Evolutionary conservation across 495 filamentous ascomycete species (phyloP).

Genomic region (Penicillium coffeae): DNA sequence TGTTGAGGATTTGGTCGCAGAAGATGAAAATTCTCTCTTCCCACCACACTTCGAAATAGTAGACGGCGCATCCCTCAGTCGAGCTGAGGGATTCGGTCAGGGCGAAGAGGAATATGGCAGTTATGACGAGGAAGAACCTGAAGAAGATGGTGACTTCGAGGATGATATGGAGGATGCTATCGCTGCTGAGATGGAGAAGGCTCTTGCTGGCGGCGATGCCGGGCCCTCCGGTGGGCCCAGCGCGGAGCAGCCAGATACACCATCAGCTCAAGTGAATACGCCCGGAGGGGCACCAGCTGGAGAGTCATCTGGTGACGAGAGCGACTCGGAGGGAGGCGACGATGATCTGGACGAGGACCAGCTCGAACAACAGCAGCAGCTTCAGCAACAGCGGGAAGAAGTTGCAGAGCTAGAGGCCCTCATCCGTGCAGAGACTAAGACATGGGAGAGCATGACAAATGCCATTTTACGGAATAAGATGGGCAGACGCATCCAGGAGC

Average conservation of each 20-base stretch:
- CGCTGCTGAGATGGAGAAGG: slow-evolving; percentile 52
- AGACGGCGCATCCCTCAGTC: slow-evolving; percentile 53
- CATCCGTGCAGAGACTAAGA: slow-evolving; percentile 41
- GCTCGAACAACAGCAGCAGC: slow-evolving; percentile 43
- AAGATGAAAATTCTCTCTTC: slow-evolving; percentile 58
- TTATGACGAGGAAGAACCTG: slow-evolving; percentile 50
- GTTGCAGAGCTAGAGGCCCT: slow-evolving; percentile 46
- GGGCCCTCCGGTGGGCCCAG: slow-evolving; percentile 14
- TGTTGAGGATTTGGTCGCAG: slow-evolving; percentile 69
- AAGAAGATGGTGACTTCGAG: slow-evolving; percentile 55
- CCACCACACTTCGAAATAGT: slow-evolving; percentile 59
- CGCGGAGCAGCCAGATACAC: slow-evolving; percentile 27
- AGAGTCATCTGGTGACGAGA: slow-evolving; percentile 45
- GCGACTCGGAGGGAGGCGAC: slow-evolving; percentile 58
- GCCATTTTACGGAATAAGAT: slow-evolving; percentile 49
- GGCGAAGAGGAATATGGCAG: slow-evolving; percentile 46
- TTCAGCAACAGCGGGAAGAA: slow-evolving; percentile 48
- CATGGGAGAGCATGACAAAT: slow-evolving; percentile 42
- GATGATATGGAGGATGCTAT: slow-evolving; percentile 59
- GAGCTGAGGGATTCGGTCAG: slow-evolving; percentile 44
- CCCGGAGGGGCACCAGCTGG: slow-evolving; percentile 24
- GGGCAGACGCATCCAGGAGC: slow-evolving; percentile 42
- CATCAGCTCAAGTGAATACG: slow-evolving; percentile 29
- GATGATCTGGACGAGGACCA: slow-evolving; percentile 58
- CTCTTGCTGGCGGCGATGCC: slow-evolving; percentile 50